Evolutionary conservation across 768 basidiomycete genomes (phyloP), one percentile per base, ranked within the genome.

Genomic region (Daedalea quercina): DNA sequence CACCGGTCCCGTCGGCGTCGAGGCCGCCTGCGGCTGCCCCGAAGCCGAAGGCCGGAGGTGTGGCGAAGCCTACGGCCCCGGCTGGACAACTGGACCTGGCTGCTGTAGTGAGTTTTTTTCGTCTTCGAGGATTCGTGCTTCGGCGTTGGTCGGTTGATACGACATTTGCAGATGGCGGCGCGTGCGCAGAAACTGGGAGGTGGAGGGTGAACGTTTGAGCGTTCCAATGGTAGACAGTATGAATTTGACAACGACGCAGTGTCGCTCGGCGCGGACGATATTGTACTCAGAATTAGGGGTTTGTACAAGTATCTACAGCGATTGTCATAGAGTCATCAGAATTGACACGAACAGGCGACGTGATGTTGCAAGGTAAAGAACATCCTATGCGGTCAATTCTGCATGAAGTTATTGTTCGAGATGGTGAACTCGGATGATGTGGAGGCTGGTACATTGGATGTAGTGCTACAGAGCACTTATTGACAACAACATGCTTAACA

Each of bases 71-170:
- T 44, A 67, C 69, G 35, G 77, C 76, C 4, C 68, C 72, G 3
- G 77, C 77, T 28, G 80, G 77, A 15, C 90, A 92, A 62, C 57
- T 90, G 69, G 92, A 92, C 69, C 70, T 94, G 56, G 89, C 92
- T 53, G 90, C 91, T 57, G 85, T 80, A 46, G 88, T 94, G 60
- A 74, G 87, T 35, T 1, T 17, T 25, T 34, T 15, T 22, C 12
- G 19, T 23, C n/a, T n/a, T n/a, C n/a, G n/a, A n/a, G n/a, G n/a
- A 11, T 17, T 26, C 19, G 17, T 23, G 13, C 23, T n/a, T 17
- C 9, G 13, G 35, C 7, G n/a, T 9, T 33, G 1, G 34, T 52
- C 48, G 33, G 44, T 31, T n/a, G 46, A 3, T 2, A 15, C 22
- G 26, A 20, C 51, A 52, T 43, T 34, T 44, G n/a, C 43, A 91